A percentile compares a stretch with the other conserved stretches of the same genome.
phyloP scores from a whole-genome alignment of 352 stramenopile genomes.

The Nothophytophthora sp. region DNA sequence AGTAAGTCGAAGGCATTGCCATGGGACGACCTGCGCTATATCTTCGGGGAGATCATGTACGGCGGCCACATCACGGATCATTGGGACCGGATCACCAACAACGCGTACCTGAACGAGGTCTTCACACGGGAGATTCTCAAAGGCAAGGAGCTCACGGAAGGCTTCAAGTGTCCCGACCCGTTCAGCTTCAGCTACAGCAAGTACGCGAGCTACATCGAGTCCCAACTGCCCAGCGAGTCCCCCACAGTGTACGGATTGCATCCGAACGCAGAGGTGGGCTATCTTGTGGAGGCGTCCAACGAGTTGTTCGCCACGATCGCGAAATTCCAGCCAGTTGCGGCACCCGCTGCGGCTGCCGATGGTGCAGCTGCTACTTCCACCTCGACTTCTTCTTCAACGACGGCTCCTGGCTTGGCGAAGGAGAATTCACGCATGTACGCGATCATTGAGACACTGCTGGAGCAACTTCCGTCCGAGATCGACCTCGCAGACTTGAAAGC shows the following conservation, averaged over 20 bases:
- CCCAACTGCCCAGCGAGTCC: conserved; percentile 61
- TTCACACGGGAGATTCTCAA: conserved; percentile 67
- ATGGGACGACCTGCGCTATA: conserved; percentile 88
- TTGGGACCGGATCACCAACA: conserved; percentile 86
- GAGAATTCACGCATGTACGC: conserved; percentile 37
- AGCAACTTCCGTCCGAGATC: conserved; percentile 61
- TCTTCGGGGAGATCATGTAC: conserved; percentile 95
- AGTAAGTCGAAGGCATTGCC: conserved; percentile 42
- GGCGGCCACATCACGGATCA: conserved; percentile 85
- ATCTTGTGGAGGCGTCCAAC: conserved; percentile 74
- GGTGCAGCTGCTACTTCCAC: conserved; percentile 9
- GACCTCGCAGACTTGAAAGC: conserved; percentile 55
- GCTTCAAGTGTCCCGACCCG: conserved; percentile 83
- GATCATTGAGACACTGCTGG: conserved; percentile 59
- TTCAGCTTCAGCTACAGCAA: conserved; percentile 89
- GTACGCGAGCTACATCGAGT: conserved; percentile 90
- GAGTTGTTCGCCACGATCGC: conserved; percentile 88
- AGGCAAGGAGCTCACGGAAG: conserved; percentile 51
- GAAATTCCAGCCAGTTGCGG: conserved; percentile 81
- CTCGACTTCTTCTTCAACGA: neutral
- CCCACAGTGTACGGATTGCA: conserved; percentile 75
- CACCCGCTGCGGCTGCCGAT: conserved; percentile 46
- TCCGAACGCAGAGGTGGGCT: conserved; percentile 81
- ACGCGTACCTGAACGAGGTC: conserved; percentile 63
- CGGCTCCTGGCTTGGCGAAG: conserved; percentile 12